Percentiles rank a stretch among this genome's conserved stretches.
phyloP scores from a whole-genome alignment of 192 early-diverging fungal genomes.

The Podochytrium sp. region DNA sequence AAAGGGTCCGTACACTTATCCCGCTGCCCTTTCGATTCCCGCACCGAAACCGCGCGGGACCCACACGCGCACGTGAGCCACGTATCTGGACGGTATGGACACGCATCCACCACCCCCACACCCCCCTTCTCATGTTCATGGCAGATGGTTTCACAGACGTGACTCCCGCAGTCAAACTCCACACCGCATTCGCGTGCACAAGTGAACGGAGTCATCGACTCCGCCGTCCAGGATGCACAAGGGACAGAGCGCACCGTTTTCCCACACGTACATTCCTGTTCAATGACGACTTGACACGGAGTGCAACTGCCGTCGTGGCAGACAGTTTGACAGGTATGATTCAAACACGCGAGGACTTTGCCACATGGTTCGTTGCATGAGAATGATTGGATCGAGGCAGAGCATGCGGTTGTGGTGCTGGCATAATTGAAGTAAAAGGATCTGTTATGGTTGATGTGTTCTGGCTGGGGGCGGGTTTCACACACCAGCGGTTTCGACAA shows the following conservation, averaged over 20 bases:
- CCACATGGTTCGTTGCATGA: background rate
- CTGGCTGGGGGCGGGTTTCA: too few species aligned
- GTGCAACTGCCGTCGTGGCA: slow-evolving; percentile 10
- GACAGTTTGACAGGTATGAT: background rate
- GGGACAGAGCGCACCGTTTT: background rate
- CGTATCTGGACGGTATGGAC: background rate
- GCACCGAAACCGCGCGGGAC: background rate
- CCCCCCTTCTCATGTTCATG: background rate
- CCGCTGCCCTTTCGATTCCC: slow-evolving; percentile 2
- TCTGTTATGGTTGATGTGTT: too few species aligned
- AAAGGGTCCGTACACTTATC: background rate
- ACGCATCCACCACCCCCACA: background rate
- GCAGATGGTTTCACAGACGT: slow-evolving; percentile 4
- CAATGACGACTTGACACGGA: background rate
- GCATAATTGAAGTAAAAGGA: too few species aligned
- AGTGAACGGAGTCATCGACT: background rate
- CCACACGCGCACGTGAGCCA: slow-evolving; percentile 17
- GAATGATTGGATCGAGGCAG: background rate
- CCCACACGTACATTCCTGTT: slow-evolving; percentile 7
- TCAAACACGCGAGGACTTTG: background rate
- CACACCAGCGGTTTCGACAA: background rate
- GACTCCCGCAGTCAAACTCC: background rate
- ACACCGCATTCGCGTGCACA: background rate
- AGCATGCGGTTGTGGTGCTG: background rate
- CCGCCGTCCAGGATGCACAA: background rate